Conservation (phyloP, 164 flowering plant genomes). For the Magnolia officinalis region DNA sequence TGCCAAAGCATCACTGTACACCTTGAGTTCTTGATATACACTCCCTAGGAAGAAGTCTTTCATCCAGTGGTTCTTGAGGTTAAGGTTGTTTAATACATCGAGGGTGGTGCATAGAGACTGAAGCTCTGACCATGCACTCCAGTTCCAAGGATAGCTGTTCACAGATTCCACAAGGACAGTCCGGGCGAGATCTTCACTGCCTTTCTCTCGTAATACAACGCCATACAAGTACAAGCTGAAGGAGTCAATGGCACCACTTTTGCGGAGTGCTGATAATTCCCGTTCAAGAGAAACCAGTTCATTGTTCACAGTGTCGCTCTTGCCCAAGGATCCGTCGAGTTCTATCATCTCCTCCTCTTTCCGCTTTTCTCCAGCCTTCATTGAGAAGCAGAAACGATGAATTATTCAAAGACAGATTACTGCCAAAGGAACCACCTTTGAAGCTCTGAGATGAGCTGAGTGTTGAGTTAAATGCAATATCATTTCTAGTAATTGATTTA, state of each 20-base stretch:
- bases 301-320: conserved; percentile 62
- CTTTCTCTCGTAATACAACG: conserved; percentile 81
- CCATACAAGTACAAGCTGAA: conserved; percentile 85
- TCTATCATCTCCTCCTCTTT: conserved; percentile 95
- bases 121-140: conserved; percentile 96
- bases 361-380: conserved; percentile 94
- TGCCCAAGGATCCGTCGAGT: conserved; percentile 87
- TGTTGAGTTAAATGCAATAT: background rate
- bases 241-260: conserved; percentile 75
- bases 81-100: conserved; percentile 61
- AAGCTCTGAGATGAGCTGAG: background rate
- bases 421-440: background rate
- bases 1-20: conserved; percentile 69
- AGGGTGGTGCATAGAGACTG: conserved; percentile 76
- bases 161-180: conserved; percentile 82
- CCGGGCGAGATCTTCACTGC: conserved; percentile 80
- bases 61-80: conserved; percentile 93
- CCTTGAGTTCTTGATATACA: conserved; percentile 85
- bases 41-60: conserved; percentile 89
- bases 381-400: conserved; percentile 13
- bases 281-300: conserved; percentile 76
- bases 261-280: conserved; percentile 61
- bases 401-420: background rate
- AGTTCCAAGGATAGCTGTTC: conserved; percentile 95
- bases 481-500: background rate